Evolutionary conservation across 2,329 filamentous ascomycete genomes (phyloP), one percentile per base, ranked within the genome.

Genomic region (Verticillium tricorpus): DNA sequence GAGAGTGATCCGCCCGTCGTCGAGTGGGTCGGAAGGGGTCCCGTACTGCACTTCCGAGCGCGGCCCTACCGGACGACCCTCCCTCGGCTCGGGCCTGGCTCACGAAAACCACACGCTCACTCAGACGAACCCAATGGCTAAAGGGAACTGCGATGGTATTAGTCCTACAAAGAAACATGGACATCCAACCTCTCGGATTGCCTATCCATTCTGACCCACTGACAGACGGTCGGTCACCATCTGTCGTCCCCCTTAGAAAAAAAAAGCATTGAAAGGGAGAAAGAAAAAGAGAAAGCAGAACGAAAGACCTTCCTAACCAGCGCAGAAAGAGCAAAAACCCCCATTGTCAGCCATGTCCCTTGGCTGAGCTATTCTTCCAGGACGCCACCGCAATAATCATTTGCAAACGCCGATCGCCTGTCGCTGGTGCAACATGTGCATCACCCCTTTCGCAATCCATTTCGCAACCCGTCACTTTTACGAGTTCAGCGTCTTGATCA

Each of bases 401-500:
- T 59, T 58, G 37, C 56, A 54, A 60, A 62, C 39, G 60, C 61
- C 61, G n/a, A 58, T 50, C 55, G 45, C 61, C 59, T 61, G 56
- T 63, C 61, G 59, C 61, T 59, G 63, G 61, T 61, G 59, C 63
- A 64, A 61, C n/a, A 3, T 50, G 45, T 32, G 25, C 54, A 32
- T 5, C 9, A 11, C 34, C 14, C 14, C 54, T n/a, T n/a, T n/a
- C n/a, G n/a, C n/a, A n/a, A n/a, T n/a, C 25, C 5, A 14, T 34
- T 32, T 32, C 3, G 25, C 31, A 57, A 55, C 60, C 28, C 57
- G 57, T 39, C 56, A 37, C 56, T 55, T 57, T 79, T 69, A 83
- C 59, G 80, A 80, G 66, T 85, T 83, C 58, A 89, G 77, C 56
- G 86, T 89, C 76, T 87, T 86, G 70, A 89, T 82, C 88, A 93